Base-by-base conservation (phyloP, 768 basidiomycete genomes). In the Trametes coccinea region DNA sequence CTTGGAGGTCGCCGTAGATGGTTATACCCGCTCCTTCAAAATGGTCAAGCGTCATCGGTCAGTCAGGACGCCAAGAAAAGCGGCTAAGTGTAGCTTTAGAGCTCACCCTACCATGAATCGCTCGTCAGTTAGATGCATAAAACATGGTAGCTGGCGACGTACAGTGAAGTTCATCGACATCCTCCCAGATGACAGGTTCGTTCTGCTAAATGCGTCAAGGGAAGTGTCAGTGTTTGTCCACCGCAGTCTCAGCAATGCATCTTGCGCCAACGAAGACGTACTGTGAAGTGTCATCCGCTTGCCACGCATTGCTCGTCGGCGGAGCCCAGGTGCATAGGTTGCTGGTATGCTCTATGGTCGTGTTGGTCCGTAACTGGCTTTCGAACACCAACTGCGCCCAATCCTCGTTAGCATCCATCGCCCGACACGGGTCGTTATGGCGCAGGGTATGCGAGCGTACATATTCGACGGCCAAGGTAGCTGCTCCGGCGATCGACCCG, bases 121-220 rank as follows among this genome's bases (percentile, higher is more conserved):
- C 8, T 39, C 7, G 8, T 13, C 7, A 13, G 13, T 39, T 39
- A 39, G 39, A 39, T 39, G 7, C 13, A 39, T 39, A n/a, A 8
- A 43, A 6, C 2, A n/a, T 43, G 41, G 41, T 8, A 43, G 41
- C 10, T 6, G 14, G 41, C 41, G 29, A 64, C 64, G 5, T 43
- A 65, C 64, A 14, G 47, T 56, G 49, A 66, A 66, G 13, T 44
- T 56, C 34, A 66, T 6, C 3, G 37, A 48, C 57, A 66, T 58
- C 13, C 17, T 5, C 6, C 56, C 64, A 11, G 45, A 40, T 4
- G 37, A 34, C 52, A 59, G 34, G 17, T 41, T 10, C 1, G 60
- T 65, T 30, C 45, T 31, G 34, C 64, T 65, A 16, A 1, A 39
- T 22, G 22, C 22, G 22, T 17, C n/a, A 45, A 39, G 9, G 29